A percentile compares a stretch with the other conserved stretches of the same genome.
Evolutionary conservation across 2,329 filamentous ascomycete genomes (phyloP).

Genomic region (Monosporascus sp.): DNA sequence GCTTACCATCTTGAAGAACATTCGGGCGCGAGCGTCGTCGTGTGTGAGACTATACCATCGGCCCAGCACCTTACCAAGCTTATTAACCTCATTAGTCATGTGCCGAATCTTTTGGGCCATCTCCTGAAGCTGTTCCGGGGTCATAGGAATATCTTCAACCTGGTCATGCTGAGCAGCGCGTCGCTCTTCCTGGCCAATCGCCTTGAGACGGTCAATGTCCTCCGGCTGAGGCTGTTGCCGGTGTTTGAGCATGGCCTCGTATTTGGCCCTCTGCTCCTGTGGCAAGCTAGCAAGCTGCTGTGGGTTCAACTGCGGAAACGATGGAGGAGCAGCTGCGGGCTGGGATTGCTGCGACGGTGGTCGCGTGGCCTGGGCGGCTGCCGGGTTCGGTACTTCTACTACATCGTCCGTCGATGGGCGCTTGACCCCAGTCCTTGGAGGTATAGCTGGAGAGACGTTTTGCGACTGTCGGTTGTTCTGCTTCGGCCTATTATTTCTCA

Average conservation of each 20-base stretch:
- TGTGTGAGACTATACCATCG: constrained; percentile 44
- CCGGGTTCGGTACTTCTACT: constrained; percentile 19
- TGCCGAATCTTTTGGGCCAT: constrained; percentile 38
- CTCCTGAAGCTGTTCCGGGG: constrained; percentile 37
- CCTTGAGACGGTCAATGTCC: constrained; percentile 30
- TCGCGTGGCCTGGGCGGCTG: constrained; percentile 20
- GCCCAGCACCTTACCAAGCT: constrained; percentile 38
- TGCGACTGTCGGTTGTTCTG: constrained; percentile 32
- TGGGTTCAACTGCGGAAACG: constrained; percentile 23
- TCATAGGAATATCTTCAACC: constrained; percentile 43
- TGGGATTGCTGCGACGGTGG: constrained; percentile 25
- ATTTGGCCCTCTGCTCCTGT: constrained; percentile 41
- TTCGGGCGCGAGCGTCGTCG: constrained; percentile 44
- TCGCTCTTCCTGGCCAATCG: constrained; percentile 28
- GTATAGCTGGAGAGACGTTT: constrained; percentile 33
- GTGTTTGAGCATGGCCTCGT: constrained; percentile 32
- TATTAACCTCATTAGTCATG: constrained; percentile 37
- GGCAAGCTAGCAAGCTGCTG: constrained; percentile 37
- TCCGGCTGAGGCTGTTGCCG: constrained; percentile 28
- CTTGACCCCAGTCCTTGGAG: constrained; percentile 42
- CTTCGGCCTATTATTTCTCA: constrained; percentile 24
- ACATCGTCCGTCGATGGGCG: constrained; percentile 44
- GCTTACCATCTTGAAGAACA: constrained; percentile 51
- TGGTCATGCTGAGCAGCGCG: constrained; percentile 33
- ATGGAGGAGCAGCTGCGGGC: constrained; percentile 3